Percentiles rank a stretch among this genome's conserved stretches.
phyloP scores from a whole-genome alignment of 805 yeast genomes.

The Yamadazyma scolyti region DNA sequence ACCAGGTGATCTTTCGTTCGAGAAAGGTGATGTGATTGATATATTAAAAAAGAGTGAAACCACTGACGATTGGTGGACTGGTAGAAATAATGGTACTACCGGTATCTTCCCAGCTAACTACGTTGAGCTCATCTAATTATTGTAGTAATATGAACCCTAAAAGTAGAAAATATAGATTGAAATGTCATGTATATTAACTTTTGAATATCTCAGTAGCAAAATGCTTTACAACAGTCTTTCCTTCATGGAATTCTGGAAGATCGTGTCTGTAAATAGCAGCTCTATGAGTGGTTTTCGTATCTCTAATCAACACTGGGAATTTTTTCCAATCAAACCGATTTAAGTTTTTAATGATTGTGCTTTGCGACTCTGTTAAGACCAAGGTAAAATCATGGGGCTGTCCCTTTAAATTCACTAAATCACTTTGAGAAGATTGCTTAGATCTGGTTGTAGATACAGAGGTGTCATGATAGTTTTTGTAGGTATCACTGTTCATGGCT shows the following conservation, averaged over 20 bases:
- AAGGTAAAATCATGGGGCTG: conserved; percentile 25
- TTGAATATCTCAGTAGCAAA: conserved; percentile 44
- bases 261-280: conserved; percentile 71
- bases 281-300: conserved; percentile 70
- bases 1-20: conserved; percentile 87
- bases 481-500: conserved; percentile 45
- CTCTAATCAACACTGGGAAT: conserved; percentile 64
- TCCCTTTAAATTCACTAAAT: conserved; percentile 14
- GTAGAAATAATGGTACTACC: conserved; percentile 73
- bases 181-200: no score
- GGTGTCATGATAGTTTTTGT: conserved; percentile 9
- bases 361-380: conserved; percentile 41
- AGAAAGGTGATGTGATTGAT: conserved; percentile 90
- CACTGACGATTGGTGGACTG: conserved; percentile 99
- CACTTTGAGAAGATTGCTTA: conserved; percentile 6
- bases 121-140: conserved; percentile 72
- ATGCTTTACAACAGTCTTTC: conserved; percentile 63
- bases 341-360: conserved; percentile 49
- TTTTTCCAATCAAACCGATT: conserved; percentile 66
- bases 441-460: background rate
- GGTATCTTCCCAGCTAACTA: conserved; percentile 98
- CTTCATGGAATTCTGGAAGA: conserved; percentile 56
- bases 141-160: no score
- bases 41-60: conserved; percentile 83
- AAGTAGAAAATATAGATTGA: no score